Base-by-base conservation (phyloP, 108 stramenopile genomes). In the Asterionellopsis glacialis region DNA sequence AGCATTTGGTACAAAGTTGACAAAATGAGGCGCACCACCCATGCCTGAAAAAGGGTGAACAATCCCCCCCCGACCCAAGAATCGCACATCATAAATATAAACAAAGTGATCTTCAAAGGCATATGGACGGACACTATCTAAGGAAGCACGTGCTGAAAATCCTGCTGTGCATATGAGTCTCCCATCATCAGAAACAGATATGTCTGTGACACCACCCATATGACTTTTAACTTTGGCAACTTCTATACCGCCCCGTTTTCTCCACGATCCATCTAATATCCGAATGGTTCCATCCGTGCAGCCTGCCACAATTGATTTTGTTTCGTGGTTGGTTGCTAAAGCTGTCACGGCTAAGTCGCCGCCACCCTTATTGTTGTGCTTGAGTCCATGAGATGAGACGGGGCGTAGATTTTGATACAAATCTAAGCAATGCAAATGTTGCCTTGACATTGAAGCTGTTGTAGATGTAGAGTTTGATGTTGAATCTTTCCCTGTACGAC, bases 261-360 rank as follows among this genome's bases (percentile, higher is more conserved):
- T 61, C 39, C 69, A 53, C 11, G 74, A 72, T 16, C 85, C 84
- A 71, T 93, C 92, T 42, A 93, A 55, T 0, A 93, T 38, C 21
- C 85, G 81, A 21, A 93, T 63, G 10, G 84, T 77, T 11, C 92
- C 92, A 76, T 93, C 92, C 12, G 84, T 61, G 57, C 88, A 90
- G 12, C 86, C 92, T 26, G 81, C 84, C 23, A 93, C 74, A 51
- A 93, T 56, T 11, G 66, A 71, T 49, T 69, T 66, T 41, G 72
- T 67, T 1, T 72, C 71, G 21, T 77, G 59, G 63, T 81, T 83
- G 5, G 66, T 67, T 22, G 75, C 73, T 63, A 88, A 59, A 45
- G 75, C 80, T n/a, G 80, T 71, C 9, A 87, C 80, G 41, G 78
- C 73, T 38, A 78, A 51, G 33, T 79, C 67, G 28, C 55, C 26